These are phyloP conservation scores for Termitomyces sp. DNA, from an alignment of 768 basidiomycete genomes.

Conservation along the genomic window DNA sequence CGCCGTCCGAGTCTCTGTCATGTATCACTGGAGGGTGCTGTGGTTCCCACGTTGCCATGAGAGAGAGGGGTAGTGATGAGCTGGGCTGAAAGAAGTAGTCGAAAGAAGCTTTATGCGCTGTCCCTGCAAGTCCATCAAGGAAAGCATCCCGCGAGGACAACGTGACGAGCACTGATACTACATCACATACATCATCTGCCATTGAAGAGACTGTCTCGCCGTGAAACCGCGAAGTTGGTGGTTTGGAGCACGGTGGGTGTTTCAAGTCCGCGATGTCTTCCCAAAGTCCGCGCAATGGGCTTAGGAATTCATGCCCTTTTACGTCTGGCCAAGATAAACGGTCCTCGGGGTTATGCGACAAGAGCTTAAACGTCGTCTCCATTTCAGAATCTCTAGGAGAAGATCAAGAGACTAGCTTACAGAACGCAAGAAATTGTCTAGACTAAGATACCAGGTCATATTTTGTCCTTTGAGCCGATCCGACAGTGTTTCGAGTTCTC, in stretches of 20 bases:
- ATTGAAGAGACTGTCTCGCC: slow-evolving; percentile 4
- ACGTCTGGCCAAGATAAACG: slow-evolving; percentile 22
- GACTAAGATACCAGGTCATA: slow-evolving; percentile 4
- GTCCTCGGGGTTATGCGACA: slow-evolving; percentile 17
- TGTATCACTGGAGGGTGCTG: not conserved
- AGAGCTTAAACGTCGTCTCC: slow-evolving; percentile 16
- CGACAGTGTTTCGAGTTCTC: slow-evolving; percentile 15
- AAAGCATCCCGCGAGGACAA: not conserved
- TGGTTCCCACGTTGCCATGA: not conserved
- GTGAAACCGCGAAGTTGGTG: slow-evolving; percentile 8
- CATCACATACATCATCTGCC: not conserved
- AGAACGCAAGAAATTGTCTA: slow-evolving; percentile 17
- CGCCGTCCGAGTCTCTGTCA: not conserved
- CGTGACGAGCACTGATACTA: not conserved
- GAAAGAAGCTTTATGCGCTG: not conserved
- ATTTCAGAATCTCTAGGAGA: not conserved
- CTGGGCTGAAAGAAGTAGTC: not conserved
- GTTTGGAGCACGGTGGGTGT: slow-evolving; percentile 24
- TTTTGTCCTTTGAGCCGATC: not conserved
- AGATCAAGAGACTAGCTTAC: slow-evolving; percentile 12
- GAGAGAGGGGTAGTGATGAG: slow-evolving; percentile 2
- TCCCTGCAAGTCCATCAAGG: not conserved
- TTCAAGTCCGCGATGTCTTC: slow-evolving; percentile 22
- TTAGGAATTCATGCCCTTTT: slow-evolving; percentile 23
- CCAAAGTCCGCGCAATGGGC: slow-evolving; percentile 20